A percentile compares a stretch with the other conserved stretches of the same genome.
Evolutionary conservation across 2,329 filamentous ascomycete species (phyloP).

Genomic region (Fusarium pseudoanthophilum): DNA sequence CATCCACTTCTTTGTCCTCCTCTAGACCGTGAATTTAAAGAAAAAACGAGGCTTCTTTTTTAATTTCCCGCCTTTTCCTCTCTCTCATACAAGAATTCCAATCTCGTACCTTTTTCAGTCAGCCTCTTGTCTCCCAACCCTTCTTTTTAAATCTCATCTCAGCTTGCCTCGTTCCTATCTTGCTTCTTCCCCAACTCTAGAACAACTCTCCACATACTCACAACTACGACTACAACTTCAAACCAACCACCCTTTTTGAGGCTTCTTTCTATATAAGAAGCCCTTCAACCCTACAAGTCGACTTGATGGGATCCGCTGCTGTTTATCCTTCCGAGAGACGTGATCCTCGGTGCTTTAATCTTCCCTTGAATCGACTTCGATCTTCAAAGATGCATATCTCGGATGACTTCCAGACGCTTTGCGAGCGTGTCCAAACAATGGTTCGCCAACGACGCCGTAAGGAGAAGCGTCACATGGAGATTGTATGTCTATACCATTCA

Average conservation of each 20-base stretch:
- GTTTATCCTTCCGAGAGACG: constrained; percentile 27
- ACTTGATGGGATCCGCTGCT: constrained; percentile 27
- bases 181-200: constrained; percentile 18
- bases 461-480: constrained; percentile 55
- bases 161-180: constrained; percentile 3
- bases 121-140: constrained; percentile 20
- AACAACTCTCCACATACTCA: constrained; percentile 3
- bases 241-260: not conserved
- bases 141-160: constrained; percentile 6
- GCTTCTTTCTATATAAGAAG: constrained; percentile 8
- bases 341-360: constrained; percentile 29
- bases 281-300: not conserved
- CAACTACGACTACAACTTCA: not conserved
- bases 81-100: constrained; percentile 12
- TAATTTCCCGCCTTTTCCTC: constrained; percentile 10
- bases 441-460: constrained; percentile 55
- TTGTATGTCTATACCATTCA: constrained; percentile 52
- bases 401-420: constrained; percentile 57
- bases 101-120: constrained; percentile 7
- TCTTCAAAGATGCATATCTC: constrained; percentile 50
- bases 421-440: constrained; percentile 58
- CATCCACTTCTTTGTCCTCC: constrained; percentile 18
- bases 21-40: constrained; percentile 16
- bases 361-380: constrained; percentile 28
- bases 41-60: constrained; percentile 14